phyloP scores from a whole-genome alignment of 768 basidiomycete genomes.

The Trametes gibbosa region DNA sequence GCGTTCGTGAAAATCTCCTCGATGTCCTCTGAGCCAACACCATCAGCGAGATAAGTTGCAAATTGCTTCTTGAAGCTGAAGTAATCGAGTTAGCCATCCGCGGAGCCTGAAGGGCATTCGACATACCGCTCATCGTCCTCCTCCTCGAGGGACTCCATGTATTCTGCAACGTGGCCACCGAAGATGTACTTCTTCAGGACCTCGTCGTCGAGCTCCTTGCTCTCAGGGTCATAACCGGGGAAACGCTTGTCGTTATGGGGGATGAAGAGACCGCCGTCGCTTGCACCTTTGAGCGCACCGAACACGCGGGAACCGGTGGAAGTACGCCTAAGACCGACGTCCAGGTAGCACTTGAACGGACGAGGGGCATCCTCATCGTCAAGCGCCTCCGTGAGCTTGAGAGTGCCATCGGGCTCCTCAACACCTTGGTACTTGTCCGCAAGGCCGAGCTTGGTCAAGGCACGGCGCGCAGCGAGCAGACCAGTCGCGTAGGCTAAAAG shows the following conservation, averaged over 20 bases:
- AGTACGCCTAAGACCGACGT: constrained; percentile 96
- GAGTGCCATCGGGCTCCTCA: constrained; percentile 83
- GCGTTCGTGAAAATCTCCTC: constrained; percentile 94
- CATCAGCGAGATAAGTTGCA: constrained; percentile 91
- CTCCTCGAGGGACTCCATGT: constrained; percentile 99
- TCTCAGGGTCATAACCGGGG: constrained; percentile 94
- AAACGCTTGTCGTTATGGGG: constrained; percentile 98
- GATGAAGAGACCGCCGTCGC: constrained; percentile 96
- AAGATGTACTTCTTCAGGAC: constrained; percentile 96
- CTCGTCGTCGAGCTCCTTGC: constrained; percentile 91
- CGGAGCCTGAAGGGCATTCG: background rate
- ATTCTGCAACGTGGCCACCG: constrained; percentile 97
- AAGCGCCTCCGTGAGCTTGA: constrained; percentile 78
- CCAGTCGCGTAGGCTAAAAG: constrained; percentile 92
- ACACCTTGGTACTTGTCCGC: constrained; percentile 98
- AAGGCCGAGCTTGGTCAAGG: constrained; percentile 90
- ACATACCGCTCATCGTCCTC: constrained; percentile 94
- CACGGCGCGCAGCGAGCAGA: constrained; percentile 91
- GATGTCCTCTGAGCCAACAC: constrained; percentile 92
- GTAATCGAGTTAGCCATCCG: background rate
- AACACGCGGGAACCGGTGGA: constrained; percentile 97
- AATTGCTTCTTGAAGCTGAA: constrained; percentile 96
- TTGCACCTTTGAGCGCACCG: constrained; percentile 98
- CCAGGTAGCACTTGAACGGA: constrained; percentile 99
- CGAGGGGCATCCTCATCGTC: constrained; percentile 92